A percentile compares a stretch with the other conserved stretches of the same genome.
These are phyloP conservation scores for Punica granatum DNA, from an alignment of 345 rosid genomes.

Conservation along the genomic window DNA sequence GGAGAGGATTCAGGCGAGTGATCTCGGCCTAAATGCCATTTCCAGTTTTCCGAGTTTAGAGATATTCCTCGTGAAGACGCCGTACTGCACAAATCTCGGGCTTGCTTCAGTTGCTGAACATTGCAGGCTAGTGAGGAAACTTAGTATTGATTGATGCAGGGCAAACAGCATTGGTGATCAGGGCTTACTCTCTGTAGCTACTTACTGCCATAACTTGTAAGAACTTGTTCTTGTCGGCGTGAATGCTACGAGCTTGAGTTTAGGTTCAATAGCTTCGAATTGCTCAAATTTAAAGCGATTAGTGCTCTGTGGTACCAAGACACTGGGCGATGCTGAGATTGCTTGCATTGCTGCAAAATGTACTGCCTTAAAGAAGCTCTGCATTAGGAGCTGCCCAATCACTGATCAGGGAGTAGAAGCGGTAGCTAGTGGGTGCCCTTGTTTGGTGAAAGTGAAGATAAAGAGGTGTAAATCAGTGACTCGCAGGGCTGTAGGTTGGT, in stretches of 20 bases:
- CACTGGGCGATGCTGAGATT: slow-evolving; percentile 59
- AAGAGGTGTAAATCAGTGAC: slow-evolving; percentile 78
- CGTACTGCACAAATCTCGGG: slow-evolving; percentile 55
- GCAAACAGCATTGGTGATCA: slow-evolving; percentile 63
- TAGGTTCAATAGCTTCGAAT: slow-evolving; percentile 50
- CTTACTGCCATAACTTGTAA: slow-evolving; percentile 51
- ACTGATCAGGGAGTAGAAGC: slow-evolving; percentile 63
- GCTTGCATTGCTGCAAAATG: slow-evolving; percentile 63
- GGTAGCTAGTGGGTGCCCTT: slow-evolving; percentile 61
- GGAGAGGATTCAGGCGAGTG: slow-evolving; percentile 65
- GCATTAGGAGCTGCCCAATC: slow-evolving; percentile 59
- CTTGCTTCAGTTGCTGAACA: slow-evolving; percentile 40
- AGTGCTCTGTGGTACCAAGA: slow-evolving; percentile 68
- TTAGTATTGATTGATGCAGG: slow-evolving; percentile 74
- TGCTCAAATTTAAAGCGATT: slow-evolving; percentile 59
- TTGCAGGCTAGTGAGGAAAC: slow-evolving; percentile 59
- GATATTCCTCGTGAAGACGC: slow-evolving; percentile 64
- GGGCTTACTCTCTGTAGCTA: slow-evolving; percentile 48
- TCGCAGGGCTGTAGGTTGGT: slow-evolving; percentile 11
- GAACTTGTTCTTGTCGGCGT: slow-evolving; percentile 70
- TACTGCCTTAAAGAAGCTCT: slow-evolving; percentile 61
- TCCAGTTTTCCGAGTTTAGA: slow-evolving; percentile 55
- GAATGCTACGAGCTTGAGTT: slow-evolving; percentile 46
- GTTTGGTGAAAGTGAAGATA: slow-evolving; percentile 70
- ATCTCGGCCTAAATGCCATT: slow-evolving; percentile 41